phyloP scores from a whole-genome alignment of 1,284 basidiomycete genomes.

The Fomitopsis pinicola region DNA sequence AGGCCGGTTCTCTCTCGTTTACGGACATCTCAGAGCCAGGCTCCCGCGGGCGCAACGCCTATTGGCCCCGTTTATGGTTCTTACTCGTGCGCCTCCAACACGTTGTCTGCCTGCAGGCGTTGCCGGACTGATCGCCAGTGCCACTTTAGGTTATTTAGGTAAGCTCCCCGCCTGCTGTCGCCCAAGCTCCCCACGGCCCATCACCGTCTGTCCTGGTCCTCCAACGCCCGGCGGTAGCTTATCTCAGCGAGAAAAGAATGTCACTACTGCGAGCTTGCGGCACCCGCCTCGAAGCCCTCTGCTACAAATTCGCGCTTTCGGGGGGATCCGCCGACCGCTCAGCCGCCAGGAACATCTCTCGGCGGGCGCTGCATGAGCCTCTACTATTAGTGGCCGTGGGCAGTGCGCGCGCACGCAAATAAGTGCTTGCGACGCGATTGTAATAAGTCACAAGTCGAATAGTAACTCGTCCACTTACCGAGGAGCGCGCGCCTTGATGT shows the following conservation, averaged over 20 bases:
- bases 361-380: not conserved
- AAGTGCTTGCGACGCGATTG: conserved; percentile 1
- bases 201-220: conserved; percentile 10
- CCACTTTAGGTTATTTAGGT: conserved; percentile 28
- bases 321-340: conserved; percentile 5
- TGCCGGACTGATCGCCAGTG: conserved; percentile 21
- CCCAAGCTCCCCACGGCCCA: conserved; percentile 14
- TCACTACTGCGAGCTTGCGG: not conserved
- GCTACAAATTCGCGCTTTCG: not conserved
- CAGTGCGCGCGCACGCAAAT: not conserved
- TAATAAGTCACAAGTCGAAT: not conserved
- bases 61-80: conserved; percentile 25
- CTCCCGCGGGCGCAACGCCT: conserved; percentile 20
- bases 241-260: not conserved
- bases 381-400: not conserved
- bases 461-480: not conserved
- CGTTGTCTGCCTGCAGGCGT: conserved; percentile 37
- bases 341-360: not conserved
- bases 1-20: conserved; percentile 21
- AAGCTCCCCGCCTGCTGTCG: conserved; percentile 20
- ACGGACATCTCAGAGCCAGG: conserved; percentile 23
- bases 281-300: not conserved
- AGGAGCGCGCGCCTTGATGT: conserved; percentile 10
- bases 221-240: not conserved
- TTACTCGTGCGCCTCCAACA: conserved; percentile 25